Evolutionary conservation across 2,329 filamentous ascomycete genomes (phyloP), one percentile per base, ranked within the genome.

Genomic region (Diaporthe velutina): DNA sequence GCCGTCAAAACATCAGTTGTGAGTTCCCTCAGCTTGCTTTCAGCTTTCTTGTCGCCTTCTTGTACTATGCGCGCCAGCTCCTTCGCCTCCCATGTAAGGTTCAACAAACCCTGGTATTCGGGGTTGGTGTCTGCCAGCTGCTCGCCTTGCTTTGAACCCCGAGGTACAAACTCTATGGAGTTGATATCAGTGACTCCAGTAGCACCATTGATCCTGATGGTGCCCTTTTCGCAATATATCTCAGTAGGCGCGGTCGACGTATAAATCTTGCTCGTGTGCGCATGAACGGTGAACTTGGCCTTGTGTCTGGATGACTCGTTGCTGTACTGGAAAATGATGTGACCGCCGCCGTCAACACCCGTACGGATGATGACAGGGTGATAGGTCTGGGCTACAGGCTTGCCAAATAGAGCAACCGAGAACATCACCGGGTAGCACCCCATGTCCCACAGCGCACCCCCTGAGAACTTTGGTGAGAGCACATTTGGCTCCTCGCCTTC

Each of bases 181-280:
- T 76, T 55, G 38, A 76, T 76, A 6, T 76, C 74, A n/a, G 74
- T 74, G 19, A 74, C 72, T 0, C 74, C 74, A 10, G 74, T 76
- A 4, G 72, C 74, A 10, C 74, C 74, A 38, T 72, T 76, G 54
- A 76, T 25, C 3, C 58, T 61, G 45, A 76, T 64, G 2, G 74
- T 76, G 30, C 74, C 74, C 60, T 76, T 76, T 30, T 76, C 72
- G 45, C 67, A 71, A 48, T 76, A 76, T 30, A 76, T 76, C 60
- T 76, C 74, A 1, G 74, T 74, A 4, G 74, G 74, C n/a, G 74
- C 72, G 19, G 72, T 70, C 33, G 74, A 76, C n/a, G 74, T 76
- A 67, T 76, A 76, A 9, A 76, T 76, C 72, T 76, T 76, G 74
- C 74, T 76, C 2, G 74, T 76, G n/a, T 76, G 74, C n/a, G 54